Base-by-base conservation (phyloP, 2,329 filamentous ascomycete species). In the Diaporthe australafricana region DNA sequence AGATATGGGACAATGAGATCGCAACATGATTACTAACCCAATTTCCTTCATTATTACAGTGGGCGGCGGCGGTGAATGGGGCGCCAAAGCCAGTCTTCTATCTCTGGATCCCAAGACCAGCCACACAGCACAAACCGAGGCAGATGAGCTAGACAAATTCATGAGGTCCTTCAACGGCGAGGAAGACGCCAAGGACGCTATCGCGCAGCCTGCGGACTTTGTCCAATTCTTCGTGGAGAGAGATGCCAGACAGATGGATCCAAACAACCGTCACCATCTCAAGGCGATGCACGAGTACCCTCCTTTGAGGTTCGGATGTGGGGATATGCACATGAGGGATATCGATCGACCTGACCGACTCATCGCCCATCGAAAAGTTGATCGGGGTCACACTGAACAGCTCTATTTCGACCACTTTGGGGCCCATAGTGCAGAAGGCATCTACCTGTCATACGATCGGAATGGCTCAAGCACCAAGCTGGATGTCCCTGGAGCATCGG, bases 11-110 rank as follows among this genome's bases (percentile, higher is more conserved):
- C 17, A 17, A 5, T 14, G 22, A 40, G 38, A 27, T 20, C 20
- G 11, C 35, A 20, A 11, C 8, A 40, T 63, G 45, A 50, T 65
- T 5, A 25, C 45, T 65, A 20, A 65, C 45, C 6, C 12, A 20
- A 17, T 50, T 27, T 38, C 9, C 9, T 25, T 50, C 14, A 38
- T 50, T 50, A 3, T 40, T 68, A 81, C 84, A 87, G 89, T 95
- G 74, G 95, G 93, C 77, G 94, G 94, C 5, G 94, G 94, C 56
- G 94, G 94, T 52, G 94, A 94, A 25, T 97, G 94, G 94, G 94
- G 94, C 20, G 85, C 88, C 70, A 96, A 96, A 79, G 90, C 92
- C 76, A 94, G 94, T 0, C 83, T 97, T 0, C 83, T 97, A 3
- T 94, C 94, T 7, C 85, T 97, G 5, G 94, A 96, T 77, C 93